Base-by-base conservation (phyloP, 2,329 filamentous ascomycete species). In the Eurotiales sp. region DNA sequence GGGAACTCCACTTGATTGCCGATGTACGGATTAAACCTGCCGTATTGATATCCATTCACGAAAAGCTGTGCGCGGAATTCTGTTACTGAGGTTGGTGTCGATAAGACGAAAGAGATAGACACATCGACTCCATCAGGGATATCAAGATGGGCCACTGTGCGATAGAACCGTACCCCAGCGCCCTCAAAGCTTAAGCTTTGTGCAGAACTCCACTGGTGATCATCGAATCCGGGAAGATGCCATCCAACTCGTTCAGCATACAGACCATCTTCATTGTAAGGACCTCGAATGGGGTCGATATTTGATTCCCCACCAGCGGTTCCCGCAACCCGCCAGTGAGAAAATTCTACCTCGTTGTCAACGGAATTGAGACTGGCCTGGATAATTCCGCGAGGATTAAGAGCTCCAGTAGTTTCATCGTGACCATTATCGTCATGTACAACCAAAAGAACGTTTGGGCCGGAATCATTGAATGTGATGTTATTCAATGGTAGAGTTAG, bases 371-470 rank as follows among this genome's bases (percentile, higher is more conserved):
- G 77, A 61, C 21, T 60, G 52, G 45, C 72, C 72, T 68, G 64
- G 4, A 83, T 64, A 45, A 84, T 77, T 15, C 81, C 80, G 17
- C 80, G 76, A 0, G 81, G 80, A 25, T 71, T 70, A 64, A 82
- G 80, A 0, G 83, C 78, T 2, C 72, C 71, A 73, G 79, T 82
- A 64, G 86, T 83, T 57, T 86, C 81, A 54, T 89, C 79, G 1
- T 88, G 73, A 0, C 87, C 86, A 71, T 84, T 88, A 65, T 85
- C 84, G 65, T 91, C 88, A 12, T 90, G 72, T 0, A 90, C 67
- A 1, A 90, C 72, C 0, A 86, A 90, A 57, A 91, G 65, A 10
- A 85, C 74, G 60, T 88, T 39, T 19, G 22, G 19, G 17, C 25
- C 83, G 0, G 66, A 58, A 22, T 75, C 71, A 3, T 79, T 82